Evolutionary conservation across 169 alveolate species (phyloP).

Genomic region (Eimeria zaria): DNA sequence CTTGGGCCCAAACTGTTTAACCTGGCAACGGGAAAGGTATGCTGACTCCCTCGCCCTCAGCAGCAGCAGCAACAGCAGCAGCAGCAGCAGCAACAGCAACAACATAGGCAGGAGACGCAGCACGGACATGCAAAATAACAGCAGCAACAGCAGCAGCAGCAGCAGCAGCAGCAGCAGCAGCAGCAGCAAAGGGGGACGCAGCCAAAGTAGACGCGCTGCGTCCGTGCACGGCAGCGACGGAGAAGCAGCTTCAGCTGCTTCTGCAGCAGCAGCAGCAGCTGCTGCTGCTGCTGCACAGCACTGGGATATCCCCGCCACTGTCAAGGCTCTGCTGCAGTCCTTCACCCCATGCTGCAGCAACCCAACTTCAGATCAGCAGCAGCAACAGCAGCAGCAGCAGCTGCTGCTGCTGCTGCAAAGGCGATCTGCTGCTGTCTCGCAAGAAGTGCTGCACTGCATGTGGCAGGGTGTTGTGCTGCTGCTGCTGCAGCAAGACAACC

Average conservation of each 20-base stretch:
- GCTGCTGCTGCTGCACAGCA: constrained; percentile 71
- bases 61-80: constrained; percentile 14
- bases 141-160: constrained; percentile 17
- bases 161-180: not conserved
- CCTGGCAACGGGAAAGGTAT: too few species aligned
- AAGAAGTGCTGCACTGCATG: constrained; percentile 33
- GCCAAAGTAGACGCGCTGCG: too few species aligned
- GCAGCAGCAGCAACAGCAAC: constrained; percentile 54
- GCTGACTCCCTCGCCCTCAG: too few species aligned
- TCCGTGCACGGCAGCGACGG: not conserved
- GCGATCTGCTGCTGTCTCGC: not conserved
- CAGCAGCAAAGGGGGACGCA: not conserved
- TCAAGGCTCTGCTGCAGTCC: constrained; percentile 10
- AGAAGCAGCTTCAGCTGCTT: not conserved
- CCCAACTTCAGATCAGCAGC: not conserved
- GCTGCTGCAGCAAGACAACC: constrained; percentile 44
- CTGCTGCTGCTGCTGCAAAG: too few species aligned
- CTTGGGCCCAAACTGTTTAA: not conserved
- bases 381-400: not conserved
- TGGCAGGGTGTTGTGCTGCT: constrained; percentile 50
- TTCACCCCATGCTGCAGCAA: constrained; percentile 1
- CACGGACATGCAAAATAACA: too few species aligned
- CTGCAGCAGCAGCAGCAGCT: constrained; percentile 51
- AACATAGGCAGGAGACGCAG: not conserved
- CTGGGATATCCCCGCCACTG: constrained; percentile 14